Evolutionary conservation across 768 basidiomycete species (phyloP), one percentile per base, ranked within the genome.

Genomic region (Mycena rebaudengoi): DNA sequence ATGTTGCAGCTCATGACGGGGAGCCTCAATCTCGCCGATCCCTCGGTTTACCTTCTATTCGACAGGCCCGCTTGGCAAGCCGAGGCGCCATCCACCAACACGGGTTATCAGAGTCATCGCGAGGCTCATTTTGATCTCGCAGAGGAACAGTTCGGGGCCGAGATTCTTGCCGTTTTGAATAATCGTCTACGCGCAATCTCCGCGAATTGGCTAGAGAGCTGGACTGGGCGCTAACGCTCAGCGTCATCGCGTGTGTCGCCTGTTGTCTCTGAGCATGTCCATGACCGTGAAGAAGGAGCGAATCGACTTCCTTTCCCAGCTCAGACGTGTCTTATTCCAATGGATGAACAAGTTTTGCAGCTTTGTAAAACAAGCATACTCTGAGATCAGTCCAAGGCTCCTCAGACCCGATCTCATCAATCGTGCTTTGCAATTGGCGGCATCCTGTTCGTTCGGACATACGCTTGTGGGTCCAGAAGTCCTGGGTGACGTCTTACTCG

Each of bases 121-220:
- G 80, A 84, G 18, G 86, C 82, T 80, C 86, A 88, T 63, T 26
- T 59, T 0, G 80, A 84, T 20, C 67, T 83, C 6, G 49, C 46
- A 5, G 20, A 70, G 16, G 21, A 67, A 3, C 46, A 71, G 7
- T 87, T 85, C 52, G 74, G 80, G n/a, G 0, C 18, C 7, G 80
- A 81, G 56, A 65, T 83, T 2, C 71, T 76, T n/a, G 65, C 66
- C 16, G 70, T 83, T 8, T 49, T 84, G n/a, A 18, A 44, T 12
- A 28, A 30, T 14, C 46, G 53, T 1, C 32, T 63, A 5, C 30
- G 33, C 12, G 23, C 62, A 6, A 50, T 63, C 11, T n/a, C 62
- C 7, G 53, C 23, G 13, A 63, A 63, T 43, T 63, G 62, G 62
- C 30, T 50, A 16, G 54, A 63, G 21, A 40, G 62, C 5, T 63